These are phyloP conservation scores for Melaleuca quinquenervia DNA, from an alignment of 345 rosid genomes.

Conservation along the genomic window DNA sequence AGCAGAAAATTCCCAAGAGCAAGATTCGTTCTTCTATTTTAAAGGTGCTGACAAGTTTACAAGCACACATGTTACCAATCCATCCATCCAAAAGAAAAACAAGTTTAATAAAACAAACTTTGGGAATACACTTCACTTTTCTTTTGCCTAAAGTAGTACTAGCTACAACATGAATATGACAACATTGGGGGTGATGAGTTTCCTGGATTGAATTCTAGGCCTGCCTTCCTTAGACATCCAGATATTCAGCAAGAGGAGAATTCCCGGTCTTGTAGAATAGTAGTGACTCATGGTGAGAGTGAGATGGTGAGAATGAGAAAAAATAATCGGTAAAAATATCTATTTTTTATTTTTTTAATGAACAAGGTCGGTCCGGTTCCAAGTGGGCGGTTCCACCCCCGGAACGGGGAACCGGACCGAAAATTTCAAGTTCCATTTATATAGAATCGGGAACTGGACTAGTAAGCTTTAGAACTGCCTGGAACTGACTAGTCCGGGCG, in stretches of 20 bases:
- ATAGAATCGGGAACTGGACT: no score
- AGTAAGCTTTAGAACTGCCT: no score
- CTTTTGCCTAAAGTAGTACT: neutral
- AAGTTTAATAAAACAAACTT: neutral
- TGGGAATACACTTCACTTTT: neutral
- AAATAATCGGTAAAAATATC: no score
- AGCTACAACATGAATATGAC: neutral
- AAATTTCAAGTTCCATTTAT: no score
- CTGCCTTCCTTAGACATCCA: neutral
- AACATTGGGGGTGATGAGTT: neutral
- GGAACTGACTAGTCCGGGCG: no score
- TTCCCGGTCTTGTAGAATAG: neutral
- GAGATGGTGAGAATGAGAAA: no score
- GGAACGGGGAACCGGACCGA: no score
- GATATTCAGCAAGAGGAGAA: neutral
- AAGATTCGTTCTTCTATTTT: neutral
- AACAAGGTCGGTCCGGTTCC: no score
- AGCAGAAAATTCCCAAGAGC: neutral
- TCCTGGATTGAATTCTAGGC: neutral
- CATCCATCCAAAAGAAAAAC: neutral
- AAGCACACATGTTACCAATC: neutral
- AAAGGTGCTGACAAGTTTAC: neutral
- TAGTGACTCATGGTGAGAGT: no score
- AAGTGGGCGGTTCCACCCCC: no score
- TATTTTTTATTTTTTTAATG: no score